Percentiles rank a stretch among this genome's conserved stretches.
Conservation (phyloP, 1,139 yeast species). For the Yamadazyma pseudoaaseri region DNA sequence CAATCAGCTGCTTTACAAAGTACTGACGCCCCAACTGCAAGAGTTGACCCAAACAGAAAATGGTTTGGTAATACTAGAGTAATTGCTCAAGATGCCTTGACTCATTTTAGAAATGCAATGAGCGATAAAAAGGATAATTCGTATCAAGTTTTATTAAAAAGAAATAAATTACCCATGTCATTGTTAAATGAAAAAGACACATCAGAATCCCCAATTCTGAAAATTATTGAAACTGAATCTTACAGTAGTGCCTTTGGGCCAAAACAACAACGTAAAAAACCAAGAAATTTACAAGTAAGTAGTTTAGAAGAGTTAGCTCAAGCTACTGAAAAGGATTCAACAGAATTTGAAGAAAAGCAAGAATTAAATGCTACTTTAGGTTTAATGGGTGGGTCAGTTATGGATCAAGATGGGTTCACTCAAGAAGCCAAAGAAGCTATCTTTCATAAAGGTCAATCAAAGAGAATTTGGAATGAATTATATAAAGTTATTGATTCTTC, state of each 20-base stretch:
- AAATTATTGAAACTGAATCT: conserved; percentile 85
- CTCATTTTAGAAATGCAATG: conserved; percentile 92
- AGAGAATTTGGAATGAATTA: conserved; percentile 97
- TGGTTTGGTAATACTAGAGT: conserved; percentile 99
- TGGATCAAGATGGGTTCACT: conserved; percentile 76
- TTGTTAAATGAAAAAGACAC: conserved; percentile 80
- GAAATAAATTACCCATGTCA: conserved; percentile 96
- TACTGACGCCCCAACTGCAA: conserved; percentile 83
- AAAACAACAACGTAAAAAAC: conserved; percentile 89
- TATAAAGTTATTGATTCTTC: conserved; percentile 95
- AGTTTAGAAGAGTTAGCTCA: conserved; percentile 80
- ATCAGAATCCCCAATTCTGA: conserved; percentile 72
- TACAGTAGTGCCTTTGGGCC: conserved; percentile 88
- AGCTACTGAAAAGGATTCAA: conserved; percentile 56
- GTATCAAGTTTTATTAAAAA: conserved; percentile 80
- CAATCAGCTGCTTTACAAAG: conserved; percentile 88
- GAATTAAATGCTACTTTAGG: conserved; percentile 77
- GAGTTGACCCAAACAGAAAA: conserved; percentile 93
- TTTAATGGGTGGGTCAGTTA: conserved; percentile 67
- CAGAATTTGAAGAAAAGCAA: conserved; percentile 66
- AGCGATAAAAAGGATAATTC: conserved; percentile 85
- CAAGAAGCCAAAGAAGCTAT: conserved; percentile 93
- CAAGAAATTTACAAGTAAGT: conserved; percentile 69
- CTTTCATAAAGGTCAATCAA: conserved; percentile 95
- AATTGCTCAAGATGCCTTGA: conserved; percentile 92